Conservation (phyloP, 768 basidiomycete genomes). For the Vararia minispora region DNA sequence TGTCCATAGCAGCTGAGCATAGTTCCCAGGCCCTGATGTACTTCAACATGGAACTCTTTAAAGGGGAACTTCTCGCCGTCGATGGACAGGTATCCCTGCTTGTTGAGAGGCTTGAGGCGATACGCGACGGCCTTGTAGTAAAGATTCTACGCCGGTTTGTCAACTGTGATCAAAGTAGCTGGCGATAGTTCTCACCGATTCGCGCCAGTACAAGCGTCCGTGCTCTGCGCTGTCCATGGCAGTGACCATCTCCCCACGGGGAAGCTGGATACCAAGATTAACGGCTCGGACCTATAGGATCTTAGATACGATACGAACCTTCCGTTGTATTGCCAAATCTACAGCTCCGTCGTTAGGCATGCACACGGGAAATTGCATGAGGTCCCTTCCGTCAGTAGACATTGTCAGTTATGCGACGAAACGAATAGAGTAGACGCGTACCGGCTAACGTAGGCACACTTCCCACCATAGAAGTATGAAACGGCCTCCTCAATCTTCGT, state of each 20-base stretch:
- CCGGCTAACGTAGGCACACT: slow-evolving; percentile 68
- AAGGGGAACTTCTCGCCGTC: slow-evolving; percentile 76
- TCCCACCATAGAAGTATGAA: slow-evolving; percentile 63
- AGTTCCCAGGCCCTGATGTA: slow-evolving; percentile 54
- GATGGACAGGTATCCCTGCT: slow-evolving; percentile 48
- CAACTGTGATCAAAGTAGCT: neutral
- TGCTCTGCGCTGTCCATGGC: slow-evolving; percentile 49
- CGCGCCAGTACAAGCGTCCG: slow-evolving; percentile 54
- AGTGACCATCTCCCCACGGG: slow-evolving; percentile 38
- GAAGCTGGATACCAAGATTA: slow-evolving; percentile 23
- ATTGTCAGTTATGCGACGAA: neutral
- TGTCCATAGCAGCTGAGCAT: slow-evolving; percentile 51
- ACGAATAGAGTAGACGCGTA: slow-evolving; percentile 17
- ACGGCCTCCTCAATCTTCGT: slow-evolving; percentile 56
- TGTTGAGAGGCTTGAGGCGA: slow-evolving; percentile 48
- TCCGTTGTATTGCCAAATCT: slow-evolving; percentile 56
- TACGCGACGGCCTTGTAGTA: slow-evolving; percentile 71
- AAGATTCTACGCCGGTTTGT: slow-evolving; percentile 33
- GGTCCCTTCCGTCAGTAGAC: slow-evolving; percentile 32
- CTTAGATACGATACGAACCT: slow-evolving; percentile 29
- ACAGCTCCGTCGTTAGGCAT: slow-evolving; percentile 70
- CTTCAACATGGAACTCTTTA: slow-evolving; percentile 67
- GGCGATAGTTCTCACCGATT: slow-evolving; percentile 31
- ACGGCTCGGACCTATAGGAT: slow-evolving; percentile 1
- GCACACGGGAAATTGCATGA: slow-evolving; percentile 80